Evolutionary conservation across 768 basidiomycete species (phyloP), one percentile per base, ranked within the genome.

Genomic region (Strobilomyces echinocephalus): DNA sequence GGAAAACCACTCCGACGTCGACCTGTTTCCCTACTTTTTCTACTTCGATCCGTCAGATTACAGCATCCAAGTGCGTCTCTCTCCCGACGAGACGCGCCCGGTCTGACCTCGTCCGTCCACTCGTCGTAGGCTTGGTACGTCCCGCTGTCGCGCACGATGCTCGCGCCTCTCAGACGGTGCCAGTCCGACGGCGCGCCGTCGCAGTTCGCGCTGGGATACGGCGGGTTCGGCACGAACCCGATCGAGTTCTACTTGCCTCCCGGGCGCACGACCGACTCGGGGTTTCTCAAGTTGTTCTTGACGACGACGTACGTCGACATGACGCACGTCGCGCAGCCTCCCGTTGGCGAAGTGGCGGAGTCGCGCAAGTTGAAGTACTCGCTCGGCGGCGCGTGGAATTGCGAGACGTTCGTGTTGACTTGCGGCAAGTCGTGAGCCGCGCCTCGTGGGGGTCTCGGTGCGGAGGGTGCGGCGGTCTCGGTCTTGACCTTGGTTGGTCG

Each of bases 11-110:
- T 64, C 62, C 28, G 44, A 55, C 0, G 51, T 50, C 46, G 55
- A 62, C 34, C 51, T 64, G 0, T 63, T 61, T 14, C 63, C 63
- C 16, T 63, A 64, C 50, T 24, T 63, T n/a, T 63, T 64, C 54
- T 63, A 60, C 33, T 61, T 63, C 21, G 62, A 63, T 12, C 62
- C 62, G 9, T 58, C 52, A 4, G 63, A 64, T 39, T 64, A 63
- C 9, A 41, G 53, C 21, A 7, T 63, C 9, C 48, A 58, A 9
- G 62, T 64, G 5, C 28, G 53, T 61, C 8, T 8, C 0, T 40
- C 18, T 21, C 40, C 11, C 9, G 20, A 14, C 35, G 8, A 24
- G 24, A 24, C 18, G 44, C 15, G 15, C 6, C 24, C 5, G 31
- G 47, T 42, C 35, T 38, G 2, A 59, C 38, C 34, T 41, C 47